Percentiles rank a stretch among this genome's conserved stretches.
Conservation (phyloP, 306 rosid genomes). For the Acacia confusa region DNA sequence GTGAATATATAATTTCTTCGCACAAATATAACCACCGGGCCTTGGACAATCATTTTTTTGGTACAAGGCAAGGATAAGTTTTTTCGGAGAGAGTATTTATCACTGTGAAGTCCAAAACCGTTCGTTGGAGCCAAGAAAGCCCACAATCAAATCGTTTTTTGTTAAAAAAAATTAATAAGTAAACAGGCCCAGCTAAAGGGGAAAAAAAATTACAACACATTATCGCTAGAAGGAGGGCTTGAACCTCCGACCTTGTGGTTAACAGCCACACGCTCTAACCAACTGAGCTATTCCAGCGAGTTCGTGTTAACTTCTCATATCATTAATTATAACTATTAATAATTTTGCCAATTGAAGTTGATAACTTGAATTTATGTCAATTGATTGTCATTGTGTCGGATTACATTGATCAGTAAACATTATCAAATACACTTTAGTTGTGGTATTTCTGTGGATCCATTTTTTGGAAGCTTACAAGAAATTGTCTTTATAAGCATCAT, state of each 20-base stretch:
- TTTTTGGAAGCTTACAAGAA: neutral
- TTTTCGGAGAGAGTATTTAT: too few relatives aligned
- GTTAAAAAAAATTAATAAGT: neutral
- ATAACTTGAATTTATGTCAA: slow-evolving; percentile 8
- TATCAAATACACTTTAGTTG: neutral
- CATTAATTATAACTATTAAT: rapidly evolving
- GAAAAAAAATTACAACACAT: neutral
- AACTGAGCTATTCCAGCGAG: slow-evolving; percentile 36
- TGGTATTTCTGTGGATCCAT: slow-evolving; percentile 4
- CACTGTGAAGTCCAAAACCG: too few relatives aligned
- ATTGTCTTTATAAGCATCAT: slow-evolving; percentile 5
- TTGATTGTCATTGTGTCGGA: neutral
- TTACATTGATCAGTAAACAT: neutral
- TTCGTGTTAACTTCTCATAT: rapidly evolving
- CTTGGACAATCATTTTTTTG: too few relatives aligned
- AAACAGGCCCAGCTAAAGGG: neutral
- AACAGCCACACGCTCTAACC: slow-evolving; percentile 41
- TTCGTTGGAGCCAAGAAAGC: neutral
- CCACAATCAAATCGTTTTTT: neutral
- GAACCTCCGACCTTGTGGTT: slow-evolving; percentile 45
- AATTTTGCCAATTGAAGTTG: slow-evolving; percentile 10
- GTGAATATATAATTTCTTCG: neutral
- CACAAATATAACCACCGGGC: neutral
- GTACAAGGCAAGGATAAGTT: too few relatives aligned
- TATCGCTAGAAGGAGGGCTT: slow-evolving; percentile 31